A percentile compares a stretch with the other conserved stretches of the same genome.
Evolutionary conservation across 805 yeast genomes (phyloP).

Genomic region (Jamesozyma hellenica): DNA sequence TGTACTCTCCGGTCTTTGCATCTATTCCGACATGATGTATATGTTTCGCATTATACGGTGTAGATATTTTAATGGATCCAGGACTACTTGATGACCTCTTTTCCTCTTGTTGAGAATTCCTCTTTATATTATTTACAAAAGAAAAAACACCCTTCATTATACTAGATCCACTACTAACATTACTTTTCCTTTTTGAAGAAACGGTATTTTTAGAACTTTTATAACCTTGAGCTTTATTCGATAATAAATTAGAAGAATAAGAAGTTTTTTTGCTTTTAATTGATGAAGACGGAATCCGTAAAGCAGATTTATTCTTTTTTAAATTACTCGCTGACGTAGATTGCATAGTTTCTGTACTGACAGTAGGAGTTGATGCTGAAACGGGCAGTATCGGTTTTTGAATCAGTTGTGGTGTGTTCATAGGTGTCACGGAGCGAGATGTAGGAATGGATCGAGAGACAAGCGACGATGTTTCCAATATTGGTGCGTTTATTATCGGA

Average conservation of each 20-base stretch:
- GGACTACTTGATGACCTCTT: constrained; percentile 12
- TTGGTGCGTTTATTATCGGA: background rate
- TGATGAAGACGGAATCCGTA: background rate
- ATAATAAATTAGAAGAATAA: background rate
- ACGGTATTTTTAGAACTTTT: background rate
- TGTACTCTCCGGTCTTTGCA: constrained; percentile 70
- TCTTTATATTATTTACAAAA: constrained; percentile 31
- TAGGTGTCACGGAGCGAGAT: background rate
- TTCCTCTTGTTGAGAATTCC: constrained; percentile 29
- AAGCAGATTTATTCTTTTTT: background rate
- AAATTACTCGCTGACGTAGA: background rate
- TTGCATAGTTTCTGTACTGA: background rate
- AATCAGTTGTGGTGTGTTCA: background rate
- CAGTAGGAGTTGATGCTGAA: background rate
- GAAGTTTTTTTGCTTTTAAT: background rate
- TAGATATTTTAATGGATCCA: constrained; percentile 47
- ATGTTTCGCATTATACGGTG: constrained; percentile 84
- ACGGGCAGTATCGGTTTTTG: background rate
- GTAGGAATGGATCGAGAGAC: background rate
- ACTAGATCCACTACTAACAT: constrained; percentile 7
- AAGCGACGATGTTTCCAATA: background rate
- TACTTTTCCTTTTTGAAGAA: constrained; percentile 2
- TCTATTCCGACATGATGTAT: constrained; percentile 92
- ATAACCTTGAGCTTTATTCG: background rate
- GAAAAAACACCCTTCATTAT: constrained; percentile 53